Evolutionary conservation across 2,329 filamentous ascomycete genomes (phyloP).

Genomic region (Coniochaeta sp.): DNA sequence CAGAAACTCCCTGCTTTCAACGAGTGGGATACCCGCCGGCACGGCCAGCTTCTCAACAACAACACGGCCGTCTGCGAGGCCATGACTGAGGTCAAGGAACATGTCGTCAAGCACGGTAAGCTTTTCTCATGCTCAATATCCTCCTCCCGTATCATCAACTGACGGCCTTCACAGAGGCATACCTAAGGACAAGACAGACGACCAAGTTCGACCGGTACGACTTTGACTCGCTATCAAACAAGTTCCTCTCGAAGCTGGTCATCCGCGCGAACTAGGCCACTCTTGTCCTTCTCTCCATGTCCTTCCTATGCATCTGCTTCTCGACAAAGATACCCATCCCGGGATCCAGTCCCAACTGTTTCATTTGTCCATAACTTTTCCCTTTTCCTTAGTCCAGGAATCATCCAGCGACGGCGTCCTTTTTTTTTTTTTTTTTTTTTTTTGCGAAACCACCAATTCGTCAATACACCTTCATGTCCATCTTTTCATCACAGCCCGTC

Average conservation of each 20-base stretch:
- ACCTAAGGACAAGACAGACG: constrained; percentile 72
- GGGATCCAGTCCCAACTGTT: constrained; percentile 2
- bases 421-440: no score
- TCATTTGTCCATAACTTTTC: constrained; percentile 4
- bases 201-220: constrained; percentile 84
- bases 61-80: constrained; percentile 90
- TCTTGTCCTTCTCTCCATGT: constrained; percentile 6
- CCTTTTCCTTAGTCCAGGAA: not conserved
- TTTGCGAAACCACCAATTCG: constrained; percentile 3
- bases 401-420: constrained; percentile 24
- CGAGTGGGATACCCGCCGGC: constrained; percentile 90
- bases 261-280: constrained; percentile 75
- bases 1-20: constrained; percentile 89
- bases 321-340: not conserved
- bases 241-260: constrained; percentile 93
- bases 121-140: constrained; percentile 9
- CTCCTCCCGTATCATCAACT: constrained; percentile 27
- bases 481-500: constrained; percentile 6
- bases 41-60: constrained; percentile 84
- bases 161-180: constrained; percentile 62
- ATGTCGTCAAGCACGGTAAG: constrained; percentile 92
- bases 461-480: constrained; percentile 3
- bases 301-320: constrained; percentile 15
- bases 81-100: constrained; percentile 89
- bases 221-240: constrained; percentile 94